These are phyloP conservation scores for Cryptococcus sp. DNA, from an alignment of 1,284 basidiomycete genomes.

Conservation along the genomic window DNA sequence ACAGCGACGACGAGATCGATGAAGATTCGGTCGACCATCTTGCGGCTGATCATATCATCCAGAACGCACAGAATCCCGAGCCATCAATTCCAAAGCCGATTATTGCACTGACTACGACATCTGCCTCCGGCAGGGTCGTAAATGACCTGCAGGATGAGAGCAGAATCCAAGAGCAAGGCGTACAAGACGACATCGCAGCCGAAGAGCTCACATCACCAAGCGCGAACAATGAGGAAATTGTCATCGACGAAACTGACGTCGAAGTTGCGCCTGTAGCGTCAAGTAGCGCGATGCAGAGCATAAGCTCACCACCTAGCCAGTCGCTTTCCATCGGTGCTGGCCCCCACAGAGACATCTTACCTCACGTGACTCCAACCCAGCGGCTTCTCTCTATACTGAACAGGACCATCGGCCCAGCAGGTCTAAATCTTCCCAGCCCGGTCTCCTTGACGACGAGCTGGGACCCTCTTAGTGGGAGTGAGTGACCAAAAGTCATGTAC, in stretches of 20 bases:
- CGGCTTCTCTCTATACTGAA: constrained; percentile 7
- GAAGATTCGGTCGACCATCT: not conserved
- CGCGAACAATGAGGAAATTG: not conserved
- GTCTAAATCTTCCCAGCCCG: constrained; percentile 6
- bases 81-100: too few relatives aligned
- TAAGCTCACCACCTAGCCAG: not conserved
- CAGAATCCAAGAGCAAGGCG: not conserved
- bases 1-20: constrained; percentile 10
- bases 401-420: constrained; percentile 3
- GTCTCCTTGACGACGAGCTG: not conserved
- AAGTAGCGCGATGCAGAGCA: not conserved
- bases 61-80: too few relatives aligned
- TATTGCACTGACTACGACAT: too few relatives aligned
- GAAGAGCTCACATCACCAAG: not conserved
- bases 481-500: not conserved
- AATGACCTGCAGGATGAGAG: not conserved
- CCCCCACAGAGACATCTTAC: not conserved
- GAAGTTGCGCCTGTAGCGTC: not conserved
- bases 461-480: constrained; percentile 4
- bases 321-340: not conserved
- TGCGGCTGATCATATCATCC: not conserved
- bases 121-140: too few relatives aligned
- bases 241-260: not conserved
- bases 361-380: constrained; percentile 1
- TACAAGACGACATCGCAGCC: not conserved